Evolutionary conservation across 1,284 basidiomycete genomes (phyloP).

Genomic region (Ustilago curta): DNA sequence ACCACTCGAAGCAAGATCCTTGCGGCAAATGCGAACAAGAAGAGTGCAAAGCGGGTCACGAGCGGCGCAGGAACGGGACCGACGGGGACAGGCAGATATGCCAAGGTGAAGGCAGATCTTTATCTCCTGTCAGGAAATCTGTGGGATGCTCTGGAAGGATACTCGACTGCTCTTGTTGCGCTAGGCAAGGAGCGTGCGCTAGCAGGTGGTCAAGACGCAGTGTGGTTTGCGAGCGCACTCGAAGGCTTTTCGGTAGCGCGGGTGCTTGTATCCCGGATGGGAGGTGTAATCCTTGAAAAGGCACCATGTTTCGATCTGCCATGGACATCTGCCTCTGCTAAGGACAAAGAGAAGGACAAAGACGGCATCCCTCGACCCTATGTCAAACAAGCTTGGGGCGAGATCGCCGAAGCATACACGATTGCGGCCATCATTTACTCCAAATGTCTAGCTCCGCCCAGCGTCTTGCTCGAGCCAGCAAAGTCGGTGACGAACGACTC

Average conservation of each 20-base stretch:
- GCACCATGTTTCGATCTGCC: conserved; percentile 56
- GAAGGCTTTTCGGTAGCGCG: conserved; percentile 67
- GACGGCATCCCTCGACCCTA: conserved; percentile 50
- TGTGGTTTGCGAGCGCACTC: conserved; percentile 67
- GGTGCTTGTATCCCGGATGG: conserved; percentile 60
- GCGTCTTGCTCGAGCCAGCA: conserved; percentile 54
- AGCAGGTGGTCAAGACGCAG: conserved; percentile 68
- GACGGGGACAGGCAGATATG: conserved; percentile 51
- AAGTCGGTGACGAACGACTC: conserved; percentile 63
- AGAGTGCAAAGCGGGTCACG: conserved; percentile 31
- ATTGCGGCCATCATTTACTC: conserved; percentile 64
- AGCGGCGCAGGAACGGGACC: conserved; percentile 42
- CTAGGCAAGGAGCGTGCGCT: conserved; percentile 63
- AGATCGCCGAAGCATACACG: conserved; percentile 66
- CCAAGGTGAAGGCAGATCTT: conserved; percentile 63
- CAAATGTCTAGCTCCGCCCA: conserved; percentile 66
- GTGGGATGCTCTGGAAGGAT: conserved; percentile 61
- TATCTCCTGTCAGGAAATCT: conserved; percentile 63
- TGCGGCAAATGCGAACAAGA: conserved; percentile 47
- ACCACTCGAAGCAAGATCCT: conserved; percentile 40
- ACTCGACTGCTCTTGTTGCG: conserved; percentile 50
- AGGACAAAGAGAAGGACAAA: conserved; percentile 57
- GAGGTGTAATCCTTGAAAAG: conserved; percentile 60
- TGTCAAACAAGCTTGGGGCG: conserved; percentile 56
- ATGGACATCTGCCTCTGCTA: conserved; percentile 33